A percentile compares a stretch with the other conserved stretches of the same genome.
Evolutionary conservation across 192 early-diverging fungal genomes (phyloP).

Genomic region (Coemansia sp.): DNA sequence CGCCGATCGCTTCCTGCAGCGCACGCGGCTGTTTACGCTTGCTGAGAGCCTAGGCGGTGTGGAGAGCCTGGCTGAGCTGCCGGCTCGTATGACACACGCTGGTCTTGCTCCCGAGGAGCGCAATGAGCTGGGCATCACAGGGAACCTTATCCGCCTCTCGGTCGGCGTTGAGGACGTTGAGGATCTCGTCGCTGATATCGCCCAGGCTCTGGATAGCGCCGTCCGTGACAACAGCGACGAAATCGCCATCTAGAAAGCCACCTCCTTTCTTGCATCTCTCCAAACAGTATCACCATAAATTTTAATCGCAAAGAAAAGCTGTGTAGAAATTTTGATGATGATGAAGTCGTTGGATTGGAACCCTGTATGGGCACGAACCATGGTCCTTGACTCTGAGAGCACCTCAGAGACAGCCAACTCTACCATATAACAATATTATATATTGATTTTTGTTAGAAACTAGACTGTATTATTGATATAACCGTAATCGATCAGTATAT

Average conservation of each 20-base stretch:
- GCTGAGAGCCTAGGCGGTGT: conserved; percentile 98
- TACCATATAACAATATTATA: too few relatives aligned
- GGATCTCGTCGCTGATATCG: conserved; percentile 81
- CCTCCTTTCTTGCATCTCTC: not conserved
- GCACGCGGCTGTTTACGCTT: conserved; percentile 82
- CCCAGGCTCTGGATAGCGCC: conserved; percentile 64
- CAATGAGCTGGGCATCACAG: conserved; percentile 83
- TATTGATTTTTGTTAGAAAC: too few relatives aligned
- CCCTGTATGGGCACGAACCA: too few relatives aligned
- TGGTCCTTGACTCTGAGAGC: too few relatives aligned
- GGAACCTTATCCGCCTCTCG: conserved; percentile 87
- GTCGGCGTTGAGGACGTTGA: conserved; percentile 92
- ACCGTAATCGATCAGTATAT: too few relatives aligned
- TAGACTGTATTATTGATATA: too few relatives aligned
- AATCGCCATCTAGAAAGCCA: not conserved
- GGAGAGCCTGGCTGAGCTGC: conserved; percentile 92
- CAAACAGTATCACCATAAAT: too few relatives aligned
- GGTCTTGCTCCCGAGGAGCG: conserved; percentile 85
- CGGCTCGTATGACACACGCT: conserved; percentile 96
- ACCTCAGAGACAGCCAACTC: too few relatives aligned
- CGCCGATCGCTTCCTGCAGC: conserved; percentile 81
- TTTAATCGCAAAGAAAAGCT: too few relatives aligned
- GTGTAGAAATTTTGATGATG: too few relatives aligned
- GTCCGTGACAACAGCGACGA: conserved; percentile 32
- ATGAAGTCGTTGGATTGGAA: too few relatives aligned